Evolutionary conservation across 2,329 filamentous ascomycete species (phyloP), one percentile per base, ranked within the genome.

Genomic region (Drechslerella stenobrocha): DNA sequence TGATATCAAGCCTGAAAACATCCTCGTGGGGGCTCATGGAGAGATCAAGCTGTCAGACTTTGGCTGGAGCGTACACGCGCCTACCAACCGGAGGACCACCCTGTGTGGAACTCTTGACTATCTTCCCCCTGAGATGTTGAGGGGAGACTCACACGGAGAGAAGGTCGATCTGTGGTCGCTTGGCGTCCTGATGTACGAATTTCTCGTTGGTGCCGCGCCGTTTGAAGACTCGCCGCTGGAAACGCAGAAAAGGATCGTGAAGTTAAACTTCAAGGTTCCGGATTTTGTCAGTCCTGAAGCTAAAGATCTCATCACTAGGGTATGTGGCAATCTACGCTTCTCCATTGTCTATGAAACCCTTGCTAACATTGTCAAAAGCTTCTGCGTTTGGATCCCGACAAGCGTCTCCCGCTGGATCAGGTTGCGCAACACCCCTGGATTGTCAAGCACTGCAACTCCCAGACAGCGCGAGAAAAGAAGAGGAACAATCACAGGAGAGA

Each of bases 21-120:
- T 97, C 71, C 82, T 97, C 20, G 87, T 97, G 26, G 92, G 92
- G 11, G 90, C 97, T 66, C 92, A 97, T 75, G 93, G 91, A 71
- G 93, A 98, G 80, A 91, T 98, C 79, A 98, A 98, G 78, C 91
- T 98, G 74, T 95, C 90, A 2, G 93, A 98, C 77, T 98, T 97
- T 75, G 92, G 93, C 50, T 98, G 93, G 93, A 95, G 89, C 76
- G 93, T 97, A 2, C 93, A 98, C 77, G 93, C 93, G 3, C 93
- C 93, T 24, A 96, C 95, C 77, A 95, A 92, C 79, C 82, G 93
- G 72, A 83, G 93, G 70, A 87, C 91, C 75, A 98, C 93, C 58
- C 91, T 97, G 84, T 98, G 93, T 76, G 93, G 93, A 70, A 98
- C 93, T 15, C 84, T 97, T 40, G 93, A 98, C 78, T 98, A 98